Base-by-base conservation (phyloP, 345 rosid genomes). In the Sisymbrium irio region DNA sequence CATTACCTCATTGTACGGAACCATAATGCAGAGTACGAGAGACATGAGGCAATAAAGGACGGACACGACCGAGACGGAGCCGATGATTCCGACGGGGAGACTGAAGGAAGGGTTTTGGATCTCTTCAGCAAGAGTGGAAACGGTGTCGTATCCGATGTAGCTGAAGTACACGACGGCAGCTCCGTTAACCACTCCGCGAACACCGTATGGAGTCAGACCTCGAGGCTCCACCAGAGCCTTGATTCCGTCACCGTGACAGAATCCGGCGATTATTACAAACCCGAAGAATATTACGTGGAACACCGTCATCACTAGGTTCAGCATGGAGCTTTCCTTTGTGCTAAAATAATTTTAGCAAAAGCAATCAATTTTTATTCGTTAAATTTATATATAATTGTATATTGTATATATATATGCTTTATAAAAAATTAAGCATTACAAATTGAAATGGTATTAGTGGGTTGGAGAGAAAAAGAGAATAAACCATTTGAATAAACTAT, bases 41-140 rank as follows among this genome's bases (percentile, higher is more conserved):
- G 97, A 85, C 96, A 89, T 84, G 79, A 93, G 93, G 83, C 94
- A 90, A 67, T 93, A 90, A 33, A 93, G 80, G 3, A 56, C 72
- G 2, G 93, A 82, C 73, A 93, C 98, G 5, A 86, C 57, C 40
- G 88, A 80, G 73, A 93, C 91, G 35, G 98, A 93, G 70, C 97
- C 96, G 10, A 87, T 71, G 49, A 93, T 93, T 45, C 97, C 98
- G 2, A 90, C 39, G 0, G 97, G 97, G n/a, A 93, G 93, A 79
- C 85, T 84, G 71, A 80, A 86, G 1, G 89, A 74, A 70, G 98
- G 98, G 73, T 89, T 83, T 69, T 88, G 91, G 50, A 93, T 93
- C 80, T 93, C 98, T 76, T 93, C 98, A 0, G 98, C 98, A 82
- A 93, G 79, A 49, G 98, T 93, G 39, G 98, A 90, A 71, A 93